These are phyloP conservation scores for Tolypocladium cylindrosporum DNA, from an alignment of 2,329 filamentous ascomycete genomes.

Conservation along the genomic window DNA sequence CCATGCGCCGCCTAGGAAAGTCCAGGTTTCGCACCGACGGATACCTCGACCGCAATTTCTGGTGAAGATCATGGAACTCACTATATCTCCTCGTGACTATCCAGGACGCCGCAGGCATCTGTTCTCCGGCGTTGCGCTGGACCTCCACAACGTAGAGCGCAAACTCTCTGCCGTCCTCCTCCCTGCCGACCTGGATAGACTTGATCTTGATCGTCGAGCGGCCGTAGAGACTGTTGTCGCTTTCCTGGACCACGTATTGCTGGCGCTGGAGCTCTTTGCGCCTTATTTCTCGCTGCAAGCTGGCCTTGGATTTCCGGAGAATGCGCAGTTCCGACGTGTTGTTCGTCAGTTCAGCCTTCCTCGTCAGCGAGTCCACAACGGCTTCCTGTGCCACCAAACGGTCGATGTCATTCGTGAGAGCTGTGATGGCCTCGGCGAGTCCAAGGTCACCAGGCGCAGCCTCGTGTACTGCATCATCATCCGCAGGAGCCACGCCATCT, in stretches of 20 bases:
- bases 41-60: conserved; percentile 74
- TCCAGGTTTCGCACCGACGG: conserved; percentile 82
- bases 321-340: conserved; percentile 91
- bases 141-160: conserved; percentile 92
- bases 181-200: conserved; percentile 82
- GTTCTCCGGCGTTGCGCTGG: conserved; percentile 77
- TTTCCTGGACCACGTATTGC: conserved; percentile 95
- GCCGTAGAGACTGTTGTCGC: conserved; percentile 92
- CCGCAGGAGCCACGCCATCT: conserved; percentile 41
- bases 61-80: conserved; percentile 93
- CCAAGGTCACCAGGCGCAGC: conserved; percentile 92
- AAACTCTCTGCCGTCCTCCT: conserved; percentile 88
- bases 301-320: conserved; percentile 85
- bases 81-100: conserved; percentile 86
- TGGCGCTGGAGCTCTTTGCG: conserved; percentile 92
- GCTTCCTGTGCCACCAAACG: conserved; percentile 79
- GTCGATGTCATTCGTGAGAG: conserved; percentile 83
- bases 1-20: conserved; percentile 82
- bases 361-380: conserved; percentile 81
- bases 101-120: conserved; percentile 96
- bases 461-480: conserved; percentile 72
- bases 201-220: conserved; percentile 85
- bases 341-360: conserved; percentile 94
- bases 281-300: conserved; percentile 81
- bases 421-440: conserved; percentile 82